Base-by-base conservation (phyloP, 306 rosid genomes). In the Cicer pinnatifidum region DNA sequence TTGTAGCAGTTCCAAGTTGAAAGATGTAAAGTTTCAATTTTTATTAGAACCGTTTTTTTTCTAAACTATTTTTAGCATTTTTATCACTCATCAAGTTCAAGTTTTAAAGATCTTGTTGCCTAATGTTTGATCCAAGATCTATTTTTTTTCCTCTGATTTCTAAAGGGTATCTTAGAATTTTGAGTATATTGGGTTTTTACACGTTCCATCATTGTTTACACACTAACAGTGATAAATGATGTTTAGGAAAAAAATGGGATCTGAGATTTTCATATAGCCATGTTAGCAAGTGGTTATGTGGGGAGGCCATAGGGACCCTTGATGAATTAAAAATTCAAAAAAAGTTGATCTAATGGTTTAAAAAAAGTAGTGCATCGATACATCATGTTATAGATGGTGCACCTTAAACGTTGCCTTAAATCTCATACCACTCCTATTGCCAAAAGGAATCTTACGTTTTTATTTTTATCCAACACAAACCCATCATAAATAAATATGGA, bases 401-500 rank as follows among this genome's bases (percentile, higher is more conserved):
- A 53, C 11, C 33, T 53, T 58, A 58, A 58, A 58, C 10, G 9
- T 58, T 28, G 41, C 65, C 39, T 58, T 33, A 15, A 58, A 58
- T 58, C 57, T 75, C 35, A 45, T 54, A 44, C 46, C 47, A 47
- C 50, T 47, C 66, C 56, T 56, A 47, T 63, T 58, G 56, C 70
- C 38, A 68, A 54, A 65, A 56, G 35, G 50, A 43, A 73, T 71
- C 68, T 68, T 68, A 15, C 16, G 38, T 35, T 74, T 59, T 47
- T 58, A 50, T 52, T 71, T 59, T 43, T 58, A 54, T 58, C 69
- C 23, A 66, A 76, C 60, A 48, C 58, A 69, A 63, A 62, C 47
- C 51, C 51, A 65, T 82, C 41, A 76, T 35, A 52, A 65, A 67
- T 67, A 41, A 44, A 23, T 50, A 75, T 39, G 60, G 45, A 77